Base-by-base conservation (phyloP, 768 basidiomycete genomes). In the Pleurotus tuber-regium region DNA sequence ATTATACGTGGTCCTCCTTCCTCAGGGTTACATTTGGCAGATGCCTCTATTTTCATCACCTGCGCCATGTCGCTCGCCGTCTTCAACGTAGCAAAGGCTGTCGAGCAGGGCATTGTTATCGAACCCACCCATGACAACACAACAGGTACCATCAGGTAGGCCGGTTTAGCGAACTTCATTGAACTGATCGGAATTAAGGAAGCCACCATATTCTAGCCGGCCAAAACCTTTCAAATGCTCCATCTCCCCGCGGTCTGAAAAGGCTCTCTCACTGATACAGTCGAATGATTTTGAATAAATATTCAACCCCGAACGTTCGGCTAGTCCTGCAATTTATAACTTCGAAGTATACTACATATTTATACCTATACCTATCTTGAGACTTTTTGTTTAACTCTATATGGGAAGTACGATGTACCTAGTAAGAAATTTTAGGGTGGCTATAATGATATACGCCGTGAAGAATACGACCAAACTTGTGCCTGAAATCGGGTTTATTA, bases 131-230 rank as follows among this genome's bases (percentile, higher is more conserved):
- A 80, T 21, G 80, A 79, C 11, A 77, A 77, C 29, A 83, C 82
- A 9, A 75, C 77, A 9, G 84, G 84, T 16, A 83, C 83, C 0
- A 86, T 86, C 57, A 86, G 83, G 84, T 78, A 57, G 55, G 61
- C 47, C 12, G 23, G 25, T 5, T 6, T 2, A 7, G 21, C 21
- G n/a, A 38, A 8, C 21, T n/a, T 24, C 11, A 23, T 19, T 12
- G 16, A n/a, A 31, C 16, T 16, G 50, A 39, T 18, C 18, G 26
- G 30, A 25, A 10, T 39, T 60, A 31, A 64, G 6, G 42, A 5
- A 26, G 23, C 28, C 43, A 29, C 8, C n/a, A 28, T 36, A 26
- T 9, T 39, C 29, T 47, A 72, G 84, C 60, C 84, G 84, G 56
- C 84, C 83, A 3, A 78, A 77, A 56, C 77, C 84, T 14, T 86